Conservation (phyloP, 441 rosid genomes). For the Jatropha podagrica region DNA sequence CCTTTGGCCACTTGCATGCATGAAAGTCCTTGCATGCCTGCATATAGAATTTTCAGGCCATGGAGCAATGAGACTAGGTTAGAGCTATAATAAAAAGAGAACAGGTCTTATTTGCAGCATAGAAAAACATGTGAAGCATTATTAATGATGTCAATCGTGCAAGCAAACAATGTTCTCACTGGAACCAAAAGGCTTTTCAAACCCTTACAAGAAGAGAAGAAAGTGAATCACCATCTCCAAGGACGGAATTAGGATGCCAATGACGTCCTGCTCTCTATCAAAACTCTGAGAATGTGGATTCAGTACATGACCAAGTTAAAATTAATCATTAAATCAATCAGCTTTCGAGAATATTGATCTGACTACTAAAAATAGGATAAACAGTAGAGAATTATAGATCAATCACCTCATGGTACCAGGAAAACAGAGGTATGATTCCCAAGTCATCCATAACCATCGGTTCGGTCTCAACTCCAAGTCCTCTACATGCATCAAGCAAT, state of each 20-base stretch:
- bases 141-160: neutral
- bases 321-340: neutral
- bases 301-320: neutral
- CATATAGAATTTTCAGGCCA: neutral
- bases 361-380: neutral
- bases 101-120: neutral
- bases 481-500: conserved; percentile 57
- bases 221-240: conserved; percentile 69
- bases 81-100: neutral
- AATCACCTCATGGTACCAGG: conserved; percentile 75
- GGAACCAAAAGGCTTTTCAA: conserved; percentile 1
- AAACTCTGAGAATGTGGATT: conserved; percentile 45
- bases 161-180: neutral
- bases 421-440: conserved; percentile 63
- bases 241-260: conserved; percentile 46
- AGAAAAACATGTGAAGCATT: neutral
- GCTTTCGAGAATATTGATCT: neutral
- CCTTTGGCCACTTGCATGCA: conserved; percentile 65
- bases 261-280: conserved; percentile 56
- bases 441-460: conserved; percentile 41
- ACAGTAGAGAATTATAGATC: conserved; percentile 5
- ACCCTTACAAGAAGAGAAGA: conserved; percentile 46
- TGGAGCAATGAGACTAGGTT: too few relatives aligned
- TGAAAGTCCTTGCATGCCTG: conserved; percentile 73
- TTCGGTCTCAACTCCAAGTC: conserved; percentile 52